Base-by-base conservation (phyloP, 768 basidiomycete species). In the Podaxis sp. region DNA sequence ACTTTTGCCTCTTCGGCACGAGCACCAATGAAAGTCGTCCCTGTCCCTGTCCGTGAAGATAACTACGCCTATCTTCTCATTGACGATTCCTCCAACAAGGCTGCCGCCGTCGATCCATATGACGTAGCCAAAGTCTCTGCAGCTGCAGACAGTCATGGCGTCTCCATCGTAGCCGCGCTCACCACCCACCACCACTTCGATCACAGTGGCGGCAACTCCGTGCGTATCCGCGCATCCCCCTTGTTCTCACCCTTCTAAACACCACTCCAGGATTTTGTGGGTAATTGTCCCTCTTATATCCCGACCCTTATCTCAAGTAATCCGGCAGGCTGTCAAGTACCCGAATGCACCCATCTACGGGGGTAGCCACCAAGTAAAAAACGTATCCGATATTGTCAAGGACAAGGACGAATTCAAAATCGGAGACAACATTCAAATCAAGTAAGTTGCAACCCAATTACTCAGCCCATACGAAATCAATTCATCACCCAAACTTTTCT, bases 101-200 rank as follows among this genome's bases (percentile, higher is more conserved):
- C 93, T 1, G 91, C 91, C 0, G 90, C 85, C 0, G 83, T 96
- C 63, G 94, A 95, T 72, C 87, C 90, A 0, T 95, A 82, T 71
- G 91, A 95, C 67, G 84, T 93, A 0, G 71, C 81, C 49, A 91
- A 88, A 70, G 86, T 95, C 2, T 70, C 80, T 38, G 83, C 79
- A 0, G 85, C 83, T 1, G 94, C 91, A 2, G 75, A 86, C 48
- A 74, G 77, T 10, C 82, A 84, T 41, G 86, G 78, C 4, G 89
- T 93, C 26, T 72, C 82, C 51, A 81, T 95, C 61, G 80, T 91
- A 38, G 88, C 90, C 44, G 83, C 78, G 24, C 81, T 99, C 67
- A 97, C 94, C 12, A 99, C 96, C 2, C 96, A 97, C 75, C 93
- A 95, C 74, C 96, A 97, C 73, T 69, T 81, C 66, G 96, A 98